A percentile compares a stretch with the other conserved stretches of the same genome.
Conservation (phyloP, 2,329 filamentous ascomycete species). For the Colletotrichum sp. region DNA sequence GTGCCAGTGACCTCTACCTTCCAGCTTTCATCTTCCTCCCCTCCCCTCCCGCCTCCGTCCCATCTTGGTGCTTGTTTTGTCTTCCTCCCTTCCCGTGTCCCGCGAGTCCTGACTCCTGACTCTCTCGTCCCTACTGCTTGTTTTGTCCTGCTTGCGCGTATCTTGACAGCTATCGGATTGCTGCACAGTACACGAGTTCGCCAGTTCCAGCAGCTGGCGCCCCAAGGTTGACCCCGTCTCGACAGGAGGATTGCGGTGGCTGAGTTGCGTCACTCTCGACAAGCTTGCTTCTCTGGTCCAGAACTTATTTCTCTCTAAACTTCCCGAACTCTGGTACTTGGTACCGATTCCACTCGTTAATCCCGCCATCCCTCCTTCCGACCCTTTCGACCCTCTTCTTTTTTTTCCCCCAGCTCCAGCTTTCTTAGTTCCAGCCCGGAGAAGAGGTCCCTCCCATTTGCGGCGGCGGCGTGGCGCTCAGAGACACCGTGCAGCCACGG, state of each 20-base stretch:
- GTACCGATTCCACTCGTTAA: slow-evolving; percentile 62
- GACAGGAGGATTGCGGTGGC: neutral
- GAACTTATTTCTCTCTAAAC: neutral
- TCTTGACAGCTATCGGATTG: neutral
- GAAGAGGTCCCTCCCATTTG: neutral
- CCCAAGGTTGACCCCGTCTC: slow-evolving; percentile 1
- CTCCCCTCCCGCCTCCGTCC: neutral
- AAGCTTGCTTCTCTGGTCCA: neutral
- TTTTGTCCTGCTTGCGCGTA: neutral
- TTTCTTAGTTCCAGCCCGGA: neutral
- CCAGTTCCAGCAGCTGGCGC: neutral
- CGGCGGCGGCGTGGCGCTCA: slow-evolving; percentile 11
- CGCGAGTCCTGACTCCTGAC: neutral
- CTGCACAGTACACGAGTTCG: neutral
- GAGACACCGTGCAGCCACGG: slow-evolving; percentile 16
- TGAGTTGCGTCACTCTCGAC: slow-evolving; percentile 2
- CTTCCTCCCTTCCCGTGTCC: neutral
- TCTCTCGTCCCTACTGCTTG: neutral
- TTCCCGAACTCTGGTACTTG: slow-evolving; percentile 43
- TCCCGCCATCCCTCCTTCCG: neutral
- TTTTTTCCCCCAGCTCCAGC: neutral
- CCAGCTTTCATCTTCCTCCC: neutral
- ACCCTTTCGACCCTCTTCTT: neutral
- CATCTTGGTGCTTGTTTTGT: slow-evolving; percentile 1
- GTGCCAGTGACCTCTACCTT: neutral